phyloP scores from a whole-genome alignment of 2,329 filamentous ascomycete species.

The Pseudogymnoascus verrucosus region DNA sequence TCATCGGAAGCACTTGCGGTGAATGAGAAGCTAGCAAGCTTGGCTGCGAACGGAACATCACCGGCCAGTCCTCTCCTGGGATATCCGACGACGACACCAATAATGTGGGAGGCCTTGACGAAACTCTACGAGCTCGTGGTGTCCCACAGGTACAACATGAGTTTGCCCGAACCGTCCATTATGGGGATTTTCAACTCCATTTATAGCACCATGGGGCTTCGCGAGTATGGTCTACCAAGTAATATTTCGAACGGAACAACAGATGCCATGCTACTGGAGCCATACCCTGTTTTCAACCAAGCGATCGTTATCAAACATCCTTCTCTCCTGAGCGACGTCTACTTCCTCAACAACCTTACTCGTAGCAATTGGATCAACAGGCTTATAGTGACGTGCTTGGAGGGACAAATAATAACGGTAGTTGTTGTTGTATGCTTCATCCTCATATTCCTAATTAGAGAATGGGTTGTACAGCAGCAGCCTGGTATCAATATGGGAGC shows the following conservation, averaged over 20 bases:
- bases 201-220: not conserved
- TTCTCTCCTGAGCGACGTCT: slow-evolving; percentile 49
- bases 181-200: not conserved
- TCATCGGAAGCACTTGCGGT: slow-evolving; percentile 18
- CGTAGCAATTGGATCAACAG: slow-evolving; percentile 66
- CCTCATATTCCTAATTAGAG: slow-evolving; percentile 88
- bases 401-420: slow-evolving; percentile 90
- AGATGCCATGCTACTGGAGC: not conserved
- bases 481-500: slow-evolving; percentile 78
- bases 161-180: not conserved
- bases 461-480: slow-evolving; percentile 98
- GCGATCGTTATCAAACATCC: slow-evolving; percentile 18
- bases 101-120: not conserved
- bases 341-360: slow-evolving; percentile 54
- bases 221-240: not conserved
- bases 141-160: slow-evolving; percentile 1
- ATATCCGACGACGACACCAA: slow-evolving; percentile 31
- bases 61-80: slow-evolving; percentile 22
- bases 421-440: slow-evolving; percentile 91
- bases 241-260: not conserved
- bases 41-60: slow-evolving; percentile 24
- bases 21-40: slow-evolving; percentile 19
- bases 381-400: slow-evolving; percentile 71
- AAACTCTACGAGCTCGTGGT: not conserved
- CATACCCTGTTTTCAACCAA: not conserved